phyloP scores from a whole-genome alignment of 108 stramenopile species.

The Nitzschia sp. region DNA sequence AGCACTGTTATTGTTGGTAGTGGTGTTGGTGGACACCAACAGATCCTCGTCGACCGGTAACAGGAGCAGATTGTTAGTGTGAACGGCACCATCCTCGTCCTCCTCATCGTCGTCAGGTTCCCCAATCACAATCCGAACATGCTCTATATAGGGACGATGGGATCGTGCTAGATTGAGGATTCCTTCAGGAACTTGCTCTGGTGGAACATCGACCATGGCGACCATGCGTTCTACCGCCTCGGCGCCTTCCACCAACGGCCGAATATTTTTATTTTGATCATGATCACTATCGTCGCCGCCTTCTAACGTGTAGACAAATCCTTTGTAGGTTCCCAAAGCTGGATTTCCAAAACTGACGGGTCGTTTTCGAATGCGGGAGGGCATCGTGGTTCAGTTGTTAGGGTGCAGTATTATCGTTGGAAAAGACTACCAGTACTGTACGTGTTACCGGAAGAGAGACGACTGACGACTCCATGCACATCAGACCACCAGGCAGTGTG shows the following conservation, averaged over 20 bases:
- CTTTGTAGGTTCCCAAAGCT: slow-evolving; percentile 65
- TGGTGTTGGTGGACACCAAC: not conserved
- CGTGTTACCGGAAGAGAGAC: no score
- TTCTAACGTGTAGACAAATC: slow-evolving; percentile 53
- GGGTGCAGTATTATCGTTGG: no score
- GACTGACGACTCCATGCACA: no score
- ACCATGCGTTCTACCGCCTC: slow-evolving; percentile 41
- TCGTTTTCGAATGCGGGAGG: slow-evolving; percentile 23
- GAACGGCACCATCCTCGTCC: not conserved
- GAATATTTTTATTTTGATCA: not conserved
- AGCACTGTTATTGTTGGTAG: not conserved
- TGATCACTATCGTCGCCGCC: slow-evolving; percentile 1
- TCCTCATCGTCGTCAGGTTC: slow-evolving; percentile 31
- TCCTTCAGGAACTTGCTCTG: slow-evolving; percentile 82
- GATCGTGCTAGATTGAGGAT: slow-evolving; percentile 71
- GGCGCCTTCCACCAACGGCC: slow-evolving; percentile 11
- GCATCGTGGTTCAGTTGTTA: no score
- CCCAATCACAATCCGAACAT: slow-evolving; percentile 75
- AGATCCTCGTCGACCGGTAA: not conserved
- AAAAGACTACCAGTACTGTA: no score
- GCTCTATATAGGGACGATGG: slow-evolving; percentile 69
- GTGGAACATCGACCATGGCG: slow-evolving; percentile 80
- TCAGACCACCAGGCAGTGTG: no score
- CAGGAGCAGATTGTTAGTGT: not conserved
- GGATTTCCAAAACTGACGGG: slow-evolving; percentile 76